Conservation (phyloP, 495 filamentous ascomycete genomes). For the Aspergillus avenaceus region DNA sequence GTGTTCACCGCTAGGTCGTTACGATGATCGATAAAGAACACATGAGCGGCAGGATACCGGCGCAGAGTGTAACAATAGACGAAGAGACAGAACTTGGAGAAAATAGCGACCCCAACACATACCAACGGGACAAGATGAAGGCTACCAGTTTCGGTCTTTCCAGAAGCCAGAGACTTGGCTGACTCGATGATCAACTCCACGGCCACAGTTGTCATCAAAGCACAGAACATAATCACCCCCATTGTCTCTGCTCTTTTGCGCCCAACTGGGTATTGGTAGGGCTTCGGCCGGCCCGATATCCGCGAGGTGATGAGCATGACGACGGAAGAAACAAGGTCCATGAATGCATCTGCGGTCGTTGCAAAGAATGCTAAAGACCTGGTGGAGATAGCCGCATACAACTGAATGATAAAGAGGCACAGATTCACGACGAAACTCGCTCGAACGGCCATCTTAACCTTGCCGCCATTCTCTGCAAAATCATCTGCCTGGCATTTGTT, state of each 20-base stretch:
- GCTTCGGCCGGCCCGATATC: constrained; percentile 46
- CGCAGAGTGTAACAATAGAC: constrained; percentile 48
- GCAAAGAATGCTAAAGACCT: constrained; percentile 54
- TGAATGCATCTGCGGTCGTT: constrained; percentile 55
- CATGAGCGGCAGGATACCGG: constrained; percentile 48
- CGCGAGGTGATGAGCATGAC: constrained; percentile 52
- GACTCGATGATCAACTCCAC: constrained; percentile 51
- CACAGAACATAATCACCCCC: constrained; percentile 56
- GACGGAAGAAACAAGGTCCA: constrained; percentile 56
- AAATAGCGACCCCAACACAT: constrained; percentile 50
- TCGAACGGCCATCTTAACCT: constrained; percentile 54
- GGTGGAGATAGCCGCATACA: constrained; percentile 54
- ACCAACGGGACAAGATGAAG: constrained; percentile 48
- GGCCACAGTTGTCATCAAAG: constrained; percentile 54
- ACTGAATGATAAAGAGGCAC: constrained; percentile 52
- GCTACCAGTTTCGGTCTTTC: constrained; percentile 29
- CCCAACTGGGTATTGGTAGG: constrained; percentile 55
- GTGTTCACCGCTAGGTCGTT: constrained; percentile 54
- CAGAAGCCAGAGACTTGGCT: constrained; percentile 38
- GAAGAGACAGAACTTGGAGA: constrained; percentile 29
- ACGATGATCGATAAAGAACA: constrained; percentile 54
- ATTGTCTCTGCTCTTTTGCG: constrained; percentile 53
- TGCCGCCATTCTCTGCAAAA: constrained; percentile 43
- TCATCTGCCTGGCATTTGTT: constrained; percentile 44
- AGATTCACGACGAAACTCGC: constrained; percentile 51